phyloP scores from a whole-genome alignment of 306 rosid species.

The Medicago ruthenica region DNA sequence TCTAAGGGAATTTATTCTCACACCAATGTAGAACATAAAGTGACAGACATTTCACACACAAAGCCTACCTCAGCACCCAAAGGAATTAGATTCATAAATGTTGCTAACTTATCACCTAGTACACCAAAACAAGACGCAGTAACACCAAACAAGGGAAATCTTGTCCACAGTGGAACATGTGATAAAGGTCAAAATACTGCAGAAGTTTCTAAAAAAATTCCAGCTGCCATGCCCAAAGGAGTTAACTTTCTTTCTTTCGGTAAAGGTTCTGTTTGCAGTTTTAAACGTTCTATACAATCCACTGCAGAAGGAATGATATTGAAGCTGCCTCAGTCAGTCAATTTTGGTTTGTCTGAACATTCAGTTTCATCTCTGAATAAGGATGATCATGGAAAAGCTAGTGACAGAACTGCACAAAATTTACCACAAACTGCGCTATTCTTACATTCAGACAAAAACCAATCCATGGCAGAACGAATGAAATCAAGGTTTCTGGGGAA shows the following conservation, averaged over 20 bases:
- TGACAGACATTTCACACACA: constrained; percentile 38
- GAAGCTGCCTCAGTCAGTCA: constrained; percentile 31
- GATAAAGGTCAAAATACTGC: constrained; percentile 41
- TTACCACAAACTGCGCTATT: constrained; percentile 38
- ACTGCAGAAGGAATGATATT: constrained; percentile 34
- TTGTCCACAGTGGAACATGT: constrained; percentile 37
- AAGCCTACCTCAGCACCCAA: constrained; percentile 47
- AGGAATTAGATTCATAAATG: constrained; percentile 64
- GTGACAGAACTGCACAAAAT: constrained; percentile 39
- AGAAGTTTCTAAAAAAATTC: constrained; percentile 43
- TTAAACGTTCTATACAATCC: constrained; percentile 46
- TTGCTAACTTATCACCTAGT: constrained; percentile 45
- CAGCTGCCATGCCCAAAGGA: constrained; percentile 63
- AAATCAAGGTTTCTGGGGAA: constrained; percentile 48
- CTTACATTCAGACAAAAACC: constrained; percentile 43
- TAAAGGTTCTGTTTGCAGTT: constrained; percentile 49
- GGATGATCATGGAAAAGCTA: constrained; percentile 38
- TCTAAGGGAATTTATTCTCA: constrained; percentile 42
- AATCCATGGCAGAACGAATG: constrained; percentile 42
- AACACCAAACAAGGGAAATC: constrained; percentile 45
- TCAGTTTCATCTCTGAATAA: constrained; percentile 30
- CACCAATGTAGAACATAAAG: constrained; percentile 42
- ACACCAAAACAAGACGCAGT: constrained; percentile 44
- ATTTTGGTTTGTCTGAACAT: constrained; percentile 37
- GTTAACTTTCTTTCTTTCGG: constrained; percentile 75